Percentiles rank a stretch among this genome's conserved stretches.
phyloP scores from a whole-genome alignment of 164 flowering plant species.

The Nymphaea colorata region DNA sequence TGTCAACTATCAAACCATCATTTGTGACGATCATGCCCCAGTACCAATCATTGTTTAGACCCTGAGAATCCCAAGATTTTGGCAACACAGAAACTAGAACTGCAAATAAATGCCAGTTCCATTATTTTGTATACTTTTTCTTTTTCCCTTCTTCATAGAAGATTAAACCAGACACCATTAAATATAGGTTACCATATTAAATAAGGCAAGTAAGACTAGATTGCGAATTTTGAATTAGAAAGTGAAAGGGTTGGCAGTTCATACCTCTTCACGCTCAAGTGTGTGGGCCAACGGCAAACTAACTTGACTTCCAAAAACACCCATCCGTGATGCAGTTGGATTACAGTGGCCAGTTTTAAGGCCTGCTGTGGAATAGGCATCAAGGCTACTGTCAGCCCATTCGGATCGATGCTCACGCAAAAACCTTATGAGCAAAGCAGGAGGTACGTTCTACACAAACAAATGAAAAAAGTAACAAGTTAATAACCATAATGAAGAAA shows the following conservation, averaged over 20 bases:
- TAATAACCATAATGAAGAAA: background rate
- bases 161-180: too few species aligned
- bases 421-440: slow-evolving; percentile 84
- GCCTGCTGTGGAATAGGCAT: slow-evolving; percentile 83
- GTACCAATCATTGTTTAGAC: too few species aligned
- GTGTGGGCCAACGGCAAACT: slow-evolving; percentile 90
- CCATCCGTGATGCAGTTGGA: slow-evolving; percentile 59
- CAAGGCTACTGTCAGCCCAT: slow-evolving; percentile 89
- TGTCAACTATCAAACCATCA: too few species aligned
- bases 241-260: background rate
- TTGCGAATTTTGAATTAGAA: background rate
- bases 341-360: slow-evolving; percentile 67
- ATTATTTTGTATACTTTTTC: too few species aligned
- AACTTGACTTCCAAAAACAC: slow-evolving; percentile 69
- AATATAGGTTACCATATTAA: too few species aligned
- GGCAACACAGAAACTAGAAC: too few species aligned
- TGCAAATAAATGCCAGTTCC: too few species aligned
- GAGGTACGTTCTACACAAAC: slow-evolving; percentile 79
- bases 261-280: slow-evolving; percentile 90
- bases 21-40: too few species aligned
- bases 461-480: background rate
- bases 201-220: too few species aligned
- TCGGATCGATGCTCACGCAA: slow-evolving; percentile 95
- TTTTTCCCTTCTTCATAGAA: too few species aligned
- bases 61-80: too few species aligned